Base-by-base conservation (phyloP, 352 stramenopile genomes). In the Peronosclerospora sorghi region DNA sequence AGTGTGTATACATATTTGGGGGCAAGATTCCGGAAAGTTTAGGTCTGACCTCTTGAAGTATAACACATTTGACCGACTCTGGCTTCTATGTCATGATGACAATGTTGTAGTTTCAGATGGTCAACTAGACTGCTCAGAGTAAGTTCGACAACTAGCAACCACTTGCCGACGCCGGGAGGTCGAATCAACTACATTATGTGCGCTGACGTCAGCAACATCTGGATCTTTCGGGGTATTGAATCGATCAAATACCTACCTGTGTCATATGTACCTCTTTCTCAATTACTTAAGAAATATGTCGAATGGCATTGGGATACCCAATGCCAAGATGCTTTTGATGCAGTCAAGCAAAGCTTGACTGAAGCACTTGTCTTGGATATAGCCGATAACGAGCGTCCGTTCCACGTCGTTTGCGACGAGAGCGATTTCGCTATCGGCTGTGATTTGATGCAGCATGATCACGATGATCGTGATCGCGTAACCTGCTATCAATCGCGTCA, bases 1-100 rank as follows among this genome's bases (percentile, higher is more conserved):
- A 94, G 42, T 84, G 65, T 30, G 76, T 94, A 1, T 94, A 82
- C 30, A 39, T 94, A 0, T 94, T 91, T 47, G 81, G 78, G 81
- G 81, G 0, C 57, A 83, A 45, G 79, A 91, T 51, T 77, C 77
- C 30, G 79, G 86, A 35, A 83, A 81, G 27, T 57, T 82, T 13
- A 62, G 78, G 20, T 73, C 78, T 2, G 81, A 91, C 43, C 50
- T 94, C 12, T 94, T 78, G 81, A 55, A 75, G 10, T 91, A 89
- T 46, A 91, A 91, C 45, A 86, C 77, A 1, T 94, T 94, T 50
- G 81, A 94, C 42, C 76, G 79, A 13, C 56, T 87, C 20, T 94
- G 81, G 81, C 69, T 90, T 43, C 63, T 94, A 29, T 90, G 74
- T 20, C 62, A 91, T 41, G 78, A 91, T 26, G 81, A 94, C 48